Evolutionary conservation across 768 basidiomycete genomes (phyloP).

Genomic region (Phylloporus sp.): DNA sequence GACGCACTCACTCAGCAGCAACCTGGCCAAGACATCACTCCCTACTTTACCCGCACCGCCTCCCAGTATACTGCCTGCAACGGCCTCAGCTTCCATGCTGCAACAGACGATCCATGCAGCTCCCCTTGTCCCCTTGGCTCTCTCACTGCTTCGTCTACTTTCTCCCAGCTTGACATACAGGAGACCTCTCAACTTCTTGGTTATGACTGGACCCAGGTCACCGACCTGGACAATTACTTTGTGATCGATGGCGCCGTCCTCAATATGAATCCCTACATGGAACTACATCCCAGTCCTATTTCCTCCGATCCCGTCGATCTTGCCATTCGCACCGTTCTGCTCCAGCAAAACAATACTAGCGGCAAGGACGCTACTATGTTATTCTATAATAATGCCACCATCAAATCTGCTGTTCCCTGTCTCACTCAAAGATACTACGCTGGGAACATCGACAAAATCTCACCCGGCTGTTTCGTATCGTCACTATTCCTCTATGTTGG

Average conservation of each 20-base stretch:
- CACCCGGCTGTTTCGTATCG: slow-evolving; percentile 93
- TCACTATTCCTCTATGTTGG: slow-evolving; percentile 86
- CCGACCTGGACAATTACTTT: slow-evolving; percentile 65
- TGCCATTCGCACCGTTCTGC: slow-evolving; percentile 74
- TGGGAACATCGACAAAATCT: slow-evolving; percentile 94
- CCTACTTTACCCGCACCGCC: slow-evolving; percentile 69
- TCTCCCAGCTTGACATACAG: slow-evolving; percentile 55
- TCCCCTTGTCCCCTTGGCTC: slow-evolving; percentile 63
- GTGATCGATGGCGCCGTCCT: slow-evolving; percentile 93
- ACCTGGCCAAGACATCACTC: slow-evolving; percentile 89
- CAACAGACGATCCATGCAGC: slow-evolving; percentile 72
- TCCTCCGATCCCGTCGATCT: slow-evolving; percentile 74
- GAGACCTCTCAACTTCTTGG: slow-evolving; percentile 73
- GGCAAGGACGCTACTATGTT: slow-evolving; percentile 90
- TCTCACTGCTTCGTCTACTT: slow-evolving; percentile 54
- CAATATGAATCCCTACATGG: slow-evolving; percentile 86
- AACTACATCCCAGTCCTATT: slow-evolving; percentile 63
- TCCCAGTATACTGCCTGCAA: slow-evolving; percentile 64
- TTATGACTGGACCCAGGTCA: slow-evolving; percentile 89
- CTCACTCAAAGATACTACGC: slow-evolving; percentile 83
- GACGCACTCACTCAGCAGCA: slow-evolving; percentile 45
- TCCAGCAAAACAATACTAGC: slow-evolving; percentile 40
- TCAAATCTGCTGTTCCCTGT: slow-evolving; percentile 72
- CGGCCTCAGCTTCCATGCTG: slow-evolving; percentile 60
- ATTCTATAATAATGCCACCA: slow-evolving; percentile 68